Base-by-base conservation (phyloP, 2,329 filamentous ascomycete species). In the Emericellopsis cladophorae region DNA sequence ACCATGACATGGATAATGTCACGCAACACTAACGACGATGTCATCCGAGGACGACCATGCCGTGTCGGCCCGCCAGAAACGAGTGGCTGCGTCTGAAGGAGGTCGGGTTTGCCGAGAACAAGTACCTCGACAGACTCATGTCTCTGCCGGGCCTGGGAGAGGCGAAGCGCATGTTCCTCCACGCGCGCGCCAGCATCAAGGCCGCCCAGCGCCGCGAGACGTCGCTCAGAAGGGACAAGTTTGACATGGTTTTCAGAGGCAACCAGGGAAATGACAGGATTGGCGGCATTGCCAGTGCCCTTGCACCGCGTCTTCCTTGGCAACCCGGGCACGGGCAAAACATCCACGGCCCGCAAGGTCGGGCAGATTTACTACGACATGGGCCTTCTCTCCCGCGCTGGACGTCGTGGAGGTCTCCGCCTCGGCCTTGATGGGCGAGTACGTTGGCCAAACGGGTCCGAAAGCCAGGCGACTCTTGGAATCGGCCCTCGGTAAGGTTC, bases 331-430 rank as follows among this genome's bases (percentile, higher is more conserved):
- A 86, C 81, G 0, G 83, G 82, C 0, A 87, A 87, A 52, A 86
- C 81, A 0, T 77, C 76, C 0, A 85, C 68, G 0, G 84, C 84
- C 0, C 63, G 69, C 31, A 81, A 78, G 45, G 79, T 88, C 64
- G 83, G 82, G 2, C 72, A 84, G 46, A 64, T 88, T 0, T 88
- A 75, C 50, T 86, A 84, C 50, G 75, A 87, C 51, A 76, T 88
- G 68, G 81, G 81, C 0, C 70, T 87, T 37, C 61, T 88, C 0
- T 60, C 74, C 74, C 0, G 64, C 67, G 0, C 67, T 67, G 0
- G 72, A 81, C 34, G 79, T 85, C 0, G 54, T 79, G 0, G 78
- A 85, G 45, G 72, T 68, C 40, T 86, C 82, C 0, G 79, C 79
- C 0, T 74, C 76, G 0, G 79, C 87, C 32, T 58, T 88, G 0